phyloP scores from a whole-genome alignment of 768 basidiomycete species.

The Crassisporium funariophilum region DNA sequence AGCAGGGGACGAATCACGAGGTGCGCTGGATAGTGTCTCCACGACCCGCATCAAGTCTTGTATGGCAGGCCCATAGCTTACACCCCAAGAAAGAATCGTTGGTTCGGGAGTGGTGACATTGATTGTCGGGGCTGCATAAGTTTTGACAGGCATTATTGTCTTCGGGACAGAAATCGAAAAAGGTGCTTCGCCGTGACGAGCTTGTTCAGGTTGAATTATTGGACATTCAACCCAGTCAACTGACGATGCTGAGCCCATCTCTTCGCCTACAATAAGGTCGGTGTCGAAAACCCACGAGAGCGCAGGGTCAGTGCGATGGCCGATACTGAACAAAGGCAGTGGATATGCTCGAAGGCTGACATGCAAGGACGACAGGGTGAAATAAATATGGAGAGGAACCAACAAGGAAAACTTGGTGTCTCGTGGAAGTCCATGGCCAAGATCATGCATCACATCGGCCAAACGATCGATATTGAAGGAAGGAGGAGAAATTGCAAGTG shows the following conservation, averaged over 20 bases:
- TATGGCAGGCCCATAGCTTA: slow-evolving; percentile 83
- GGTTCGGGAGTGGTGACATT: slow-evolving; percentile 62
- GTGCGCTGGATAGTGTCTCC: slow-evolving; percentile 76
- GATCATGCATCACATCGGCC: slow-evolving; percentile 63
- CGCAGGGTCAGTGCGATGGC: slow-evolving; percentile 41
- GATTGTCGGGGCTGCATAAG: slow-evolving; percentile 78
- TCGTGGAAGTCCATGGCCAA: slow-evolving; percentile 68
- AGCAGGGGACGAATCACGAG: slow-evolving; percentile 78
- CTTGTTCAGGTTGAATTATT: slow-evolving; percentile 59
- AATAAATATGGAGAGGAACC: slow-evolving; percentile 78
- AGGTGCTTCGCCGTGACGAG: slow-evolving; percentile 49
- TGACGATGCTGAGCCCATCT: slow-evolving; percentile 69
- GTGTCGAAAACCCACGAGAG: slow-evolving; percentile 67
- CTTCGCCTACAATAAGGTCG: slow-evolving; percentile 86
- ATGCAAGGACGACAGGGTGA: slow-evolving; percentile 61
- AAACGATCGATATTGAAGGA: slow-evolving; percentile 59
- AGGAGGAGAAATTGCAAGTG: slow-evolving; percentile 56
- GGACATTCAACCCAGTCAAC: slow-evolving; percentile 73
- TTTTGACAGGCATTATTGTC: slow-evolving; percentile 95
- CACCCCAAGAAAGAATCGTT: slow-evolving; percentile 85
- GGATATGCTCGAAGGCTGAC: slow-evolving; percentile 86
- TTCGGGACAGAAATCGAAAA: slow-evolving; percentile 75
- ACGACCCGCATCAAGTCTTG: slow-evolving; percentile 85
- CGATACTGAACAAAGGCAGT: slow-evolving; percentile 78
- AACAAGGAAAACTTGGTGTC: slow-evolving; percentile 78